Evolutionary conservation across 2,329 filamentous ascomycete species (phyloP).

Genomic region (Dactylella cylindrospora): DNA sequence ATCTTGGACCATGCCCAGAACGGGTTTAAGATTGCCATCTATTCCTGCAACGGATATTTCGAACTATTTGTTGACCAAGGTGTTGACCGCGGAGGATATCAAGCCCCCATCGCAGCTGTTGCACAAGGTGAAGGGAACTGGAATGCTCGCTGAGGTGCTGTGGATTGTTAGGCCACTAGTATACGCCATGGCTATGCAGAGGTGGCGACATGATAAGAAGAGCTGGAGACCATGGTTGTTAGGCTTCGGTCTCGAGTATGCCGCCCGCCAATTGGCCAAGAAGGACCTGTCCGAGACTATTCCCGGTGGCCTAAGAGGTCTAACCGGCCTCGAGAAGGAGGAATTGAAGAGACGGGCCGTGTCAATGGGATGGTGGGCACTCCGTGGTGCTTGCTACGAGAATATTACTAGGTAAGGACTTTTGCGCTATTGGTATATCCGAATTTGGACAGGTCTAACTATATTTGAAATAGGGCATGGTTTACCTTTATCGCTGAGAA

Average conservation of each 20-base stretch:
- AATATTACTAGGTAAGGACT: conserved; percentile 69
- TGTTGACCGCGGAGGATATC: conserved; percentile 93
- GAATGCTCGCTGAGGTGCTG: conserved; percentile 80
- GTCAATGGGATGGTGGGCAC: conserved; percentile 91
- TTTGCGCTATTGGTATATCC: background rate
- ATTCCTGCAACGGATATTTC: conserved; percentile 79
- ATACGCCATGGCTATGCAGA: conserved; percentile 80
- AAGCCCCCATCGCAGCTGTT: conserved; percentile 84
- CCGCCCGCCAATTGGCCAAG: conserved; percentile 79
- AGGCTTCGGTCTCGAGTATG: conserved; percentile 80
- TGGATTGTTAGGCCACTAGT: conserved; percentile 86
- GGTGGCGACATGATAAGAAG: conserved; percentile 68
- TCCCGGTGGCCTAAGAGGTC: conserved; percentile 70
- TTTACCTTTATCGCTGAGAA: conserved; percentile 70
- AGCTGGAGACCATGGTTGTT: conserved; percentile 92
- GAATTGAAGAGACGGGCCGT: conserved; percentile 85
- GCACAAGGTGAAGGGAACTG: conserved; percentile 73
- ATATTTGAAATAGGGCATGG: conserved; percentile 56
- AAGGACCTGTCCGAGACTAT: conserved; percentile 64
- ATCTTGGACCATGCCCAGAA: conserved; percentile 92
- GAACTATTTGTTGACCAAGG: conserved; percentile 81
- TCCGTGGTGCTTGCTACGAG: conserved; percentile 97
- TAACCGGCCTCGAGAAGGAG: conserved; percentile 84
- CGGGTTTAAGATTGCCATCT: conserved; percentile 78
- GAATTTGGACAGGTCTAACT: no score